Evolutionary conservation across 495 filamentous ascomycete genomes (phyloP).

Genomic region (Podospora pseudoanserina): DNA sequence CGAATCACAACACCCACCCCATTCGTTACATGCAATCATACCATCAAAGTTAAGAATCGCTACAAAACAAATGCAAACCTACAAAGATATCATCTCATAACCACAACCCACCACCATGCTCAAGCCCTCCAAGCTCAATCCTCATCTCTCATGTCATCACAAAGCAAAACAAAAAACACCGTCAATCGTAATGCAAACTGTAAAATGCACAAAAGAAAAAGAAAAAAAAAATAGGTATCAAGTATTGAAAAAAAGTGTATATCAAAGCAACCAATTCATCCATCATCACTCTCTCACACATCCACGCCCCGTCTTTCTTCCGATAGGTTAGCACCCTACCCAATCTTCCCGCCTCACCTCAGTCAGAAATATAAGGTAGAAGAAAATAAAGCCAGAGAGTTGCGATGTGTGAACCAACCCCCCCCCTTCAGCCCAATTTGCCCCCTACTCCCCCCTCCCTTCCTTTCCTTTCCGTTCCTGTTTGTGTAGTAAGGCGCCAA

Average conservation of each 20-base stretch:
- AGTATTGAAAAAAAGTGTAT: background rate
- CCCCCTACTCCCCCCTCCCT: conserved; percentile 2
- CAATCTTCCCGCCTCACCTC: background rate
- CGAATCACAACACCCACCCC: too few relatives aligned
- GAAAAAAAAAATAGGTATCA: background rate
- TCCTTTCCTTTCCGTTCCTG: background rate
- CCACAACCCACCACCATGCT: too few relatives aligned
- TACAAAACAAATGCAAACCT: too few relatives aligned
- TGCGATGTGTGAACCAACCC: background rate
- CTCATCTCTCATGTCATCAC: background rate
- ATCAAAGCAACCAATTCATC: background rate
- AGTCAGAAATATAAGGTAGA: background rate
- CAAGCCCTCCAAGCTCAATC: too few relatives aligned
- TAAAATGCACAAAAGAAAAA: background rate
- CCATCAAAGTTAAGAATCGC: too few relatives aligned
- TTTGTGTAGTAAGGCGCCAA: background rate
- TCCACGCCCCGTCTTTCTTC: background rate
- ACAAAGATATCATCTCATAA: too few relatives aligned
- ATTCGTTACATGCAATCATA: too few relatives aligned
- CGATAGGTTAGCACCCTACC: background rate
- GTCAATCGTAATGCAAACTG: background rate
- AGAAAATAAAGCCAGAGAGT: background rate
- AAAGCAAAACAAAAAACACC: background rate
- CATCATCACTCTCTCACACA: background rate
- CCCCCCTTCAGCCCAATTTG: background rate